Percentiles rank a stretch among this genome's conserved stretches.
These are phyloP conservation scores for Evansstolkia leycettana DNA, from an alignment of 495 filamentous ascomycete species.

Conservation along the genomic window DNA sequence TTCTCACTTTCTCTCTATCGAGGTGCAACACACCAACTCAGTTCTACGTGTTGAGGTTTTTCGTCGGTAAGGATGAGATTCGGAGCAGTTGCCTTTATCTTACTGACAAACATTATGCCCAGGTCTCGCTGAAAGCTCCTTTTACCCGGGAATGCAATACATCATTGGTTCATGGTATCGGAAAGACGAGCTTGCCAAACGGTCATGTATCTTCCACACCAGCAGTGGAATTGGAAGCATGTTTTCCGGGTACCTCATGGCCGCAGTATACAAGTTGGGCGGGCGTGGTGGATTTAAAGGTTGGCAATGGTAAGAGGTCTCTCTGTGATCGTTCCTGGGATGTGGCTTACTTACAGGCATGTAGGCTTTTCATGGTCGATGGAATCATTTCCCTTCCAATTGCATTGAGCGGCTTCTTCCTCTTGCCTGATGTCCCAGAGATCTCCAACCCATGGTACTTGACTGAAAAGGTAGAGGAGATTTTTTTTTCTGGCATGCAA, in stretches of 20 bases:
- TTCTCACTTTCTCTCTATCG: slow-evolving; percentile 37
- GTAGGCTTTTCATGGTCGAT: slow-evolving; percentile 30
- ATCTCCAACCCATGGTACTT: slow-evolving; percentile 44
- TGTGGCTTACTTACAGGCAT: neutral
- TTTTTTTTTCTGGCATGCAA: neutral
- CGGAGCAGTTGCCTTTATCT: too few relatives aligned
- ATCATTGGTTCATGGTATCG: slow-evolving; percentile 39
- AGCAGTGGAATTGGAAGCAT: slow-evolving; percentile 40
- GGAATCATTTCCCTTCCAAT: slow-evolving; percentile 35
- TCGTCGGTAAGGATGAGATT: slow-evolving; percentile 28
- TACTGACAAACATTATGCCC: slow-evolving; percentile 5
- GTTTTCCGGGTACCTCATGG: slow-evolving; percentile 48
- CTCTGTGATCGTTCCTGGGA: neutral
- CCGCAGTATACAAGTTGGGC: slow-evolving; percentile 38
- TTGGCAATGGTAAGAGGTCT: slow-evolving; percentile 38
- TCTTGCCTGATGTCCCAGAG: slow-evolving; percentile 49
- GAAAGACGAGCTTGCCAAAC: slow-evolving; percentile 41
- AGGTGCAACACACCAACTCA: slow-evolving; percentile 33
- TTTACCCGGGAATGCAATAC: slow-evolving; percentile 36
- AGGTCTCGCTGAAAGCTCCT: slow-evolving; percentile 33
- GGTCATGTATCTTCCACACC: slow-evolving; percentile 52
- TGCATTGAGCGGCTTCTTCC: slow-evolving; percentile 41
- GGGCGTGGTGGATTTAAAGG: slow-evolving; percentile 35
- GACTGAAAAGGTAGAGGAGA: slow-evolving; percentile 16
- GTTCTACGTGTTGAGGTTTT: slow-evolving; percentile 45